A percentile compares a stretch with the other conserved stretches of the same genome.
These are phyloP conservation scores for Mesembryanthemum crystallinum DNA, from an alignment of 148 eudicot genomes.

Conservation along the genomic window DNA sequence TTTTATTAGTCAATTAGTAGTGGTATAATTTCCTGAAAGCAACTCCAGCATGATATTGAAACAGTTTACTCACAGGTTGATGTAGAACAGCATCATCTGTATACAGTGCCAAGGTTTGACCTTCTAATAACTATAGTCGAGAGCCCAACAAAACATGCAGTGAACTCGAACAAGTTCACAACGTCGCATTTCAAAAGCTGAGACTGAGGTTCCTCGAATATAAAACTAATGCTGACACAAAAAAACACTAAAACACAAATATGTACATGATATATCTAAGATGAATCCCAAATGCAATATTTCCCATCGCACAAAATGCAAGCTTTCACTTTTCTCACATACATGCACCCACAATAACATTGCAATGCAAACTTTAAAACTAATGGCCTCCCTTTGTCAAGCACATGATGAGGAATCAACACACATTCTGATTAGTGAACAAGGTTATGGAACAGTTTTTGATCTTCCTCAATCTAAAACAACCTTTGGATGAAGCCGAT, in stretches of 20 bases:
- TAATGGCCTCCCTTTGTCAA: not conserved
- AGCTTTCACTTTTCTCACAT: not conserved
- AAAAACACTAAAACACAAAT: not conserved
- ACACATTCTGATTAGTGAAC: not conserved
- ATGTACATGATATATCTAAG: not conserved
- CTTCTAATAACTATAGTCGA: too few species aligned
- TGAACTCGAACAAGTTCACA: not conserved
- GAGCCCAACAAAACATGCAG: not conserved
- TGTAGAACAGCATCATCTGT: not conserved
- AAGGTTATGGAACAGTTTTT: not conserved
- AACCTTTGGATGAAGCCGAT: not conserved
- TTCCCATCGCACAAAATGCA: too few species aligned
- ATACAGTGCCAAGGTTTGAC: not conserved
- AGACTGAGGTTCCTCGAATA: not conserved
- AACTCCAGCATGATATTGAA: not conserved
- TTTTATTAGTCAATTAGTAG: not conserved
- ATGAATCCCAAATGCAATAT: not conserved
- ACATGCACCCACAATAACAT: not conserved
- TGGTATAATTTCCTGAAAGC: not conserved
- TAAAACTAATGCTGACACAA: not conserved
- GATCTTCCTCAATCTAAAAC: not conserved
- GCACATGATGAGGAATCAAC: not conserved
- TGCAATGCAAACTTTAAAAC: not conserved
- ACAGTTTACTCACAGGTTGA: not conserved
- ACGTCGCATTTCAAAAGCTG: not conserved